Conservation (phyloP, 2,329 filamentous ascomycete genomes). For the Leptographium procerum region DNA sequence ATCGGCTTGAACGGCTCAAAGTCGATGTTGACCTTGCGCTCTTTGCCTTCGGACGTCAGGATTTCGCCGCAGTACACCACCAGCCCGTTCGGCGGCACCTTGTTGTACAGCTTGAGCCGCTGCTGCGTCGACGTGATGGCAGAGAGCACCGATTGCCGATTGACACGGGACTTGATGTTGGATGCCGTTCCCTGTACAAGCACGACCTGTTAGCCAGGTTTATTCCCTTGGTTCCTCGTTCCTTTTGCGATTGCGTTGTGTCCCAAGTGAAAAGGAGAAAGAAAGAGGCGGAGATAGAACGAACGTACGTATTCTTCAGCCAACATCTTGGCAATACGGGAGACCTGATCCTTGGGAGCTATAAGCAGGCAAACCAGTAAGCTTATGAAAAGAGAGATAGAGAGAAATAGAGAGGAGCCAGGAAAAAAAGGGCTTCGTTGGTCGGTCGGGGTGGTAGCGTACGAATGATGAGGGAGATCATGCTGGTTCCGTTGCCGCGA, state of each 20-base stretch:
- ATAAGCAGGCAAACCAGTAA: conserved; percentile 6
- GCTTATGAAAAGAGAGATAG: neutral
- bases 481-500: conserved; percentile 95
- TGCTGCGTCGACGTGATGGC: conserved; percentile 99
- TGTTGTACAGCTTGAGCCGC: conserved; percentile 97
- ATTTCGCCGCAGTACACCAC: conserved; percentile 99
- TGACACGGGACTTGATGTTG: conserved; percentile 99
- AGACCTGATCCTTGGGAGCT: conserved; percentile 98
- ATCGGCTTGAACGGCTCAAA: conserved; percentile 99
- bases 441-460: conserved; percentile 29
- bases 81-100: conserved; percentile 93
- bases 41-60: conserved; percentile 94
- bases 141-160: conserved; percentile 92
- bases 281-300: no score
- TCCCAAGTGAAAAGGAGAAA: no score
- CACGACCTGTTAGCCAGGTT: neutral
- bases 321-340: conserved; percentile 96
- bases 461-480: conserved; percentile 99
- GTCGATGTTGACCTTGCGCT: conserved; percentile 99
- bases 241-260: neutral
- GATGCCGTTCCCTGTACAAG: conserved; percentile 74
- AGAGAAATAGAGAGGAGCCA: neutral
- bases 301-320: conserved; percentile 93
- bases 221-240: neutral
- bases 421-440: no score